Percentiles rank a stretch among this genome's conserved stretches.
These are phyloP conservation scores for Psilocybe cyanescens DNA, from an alignment of 768 basidiomycete genomes.

Conservation along the genomic window DNA sequence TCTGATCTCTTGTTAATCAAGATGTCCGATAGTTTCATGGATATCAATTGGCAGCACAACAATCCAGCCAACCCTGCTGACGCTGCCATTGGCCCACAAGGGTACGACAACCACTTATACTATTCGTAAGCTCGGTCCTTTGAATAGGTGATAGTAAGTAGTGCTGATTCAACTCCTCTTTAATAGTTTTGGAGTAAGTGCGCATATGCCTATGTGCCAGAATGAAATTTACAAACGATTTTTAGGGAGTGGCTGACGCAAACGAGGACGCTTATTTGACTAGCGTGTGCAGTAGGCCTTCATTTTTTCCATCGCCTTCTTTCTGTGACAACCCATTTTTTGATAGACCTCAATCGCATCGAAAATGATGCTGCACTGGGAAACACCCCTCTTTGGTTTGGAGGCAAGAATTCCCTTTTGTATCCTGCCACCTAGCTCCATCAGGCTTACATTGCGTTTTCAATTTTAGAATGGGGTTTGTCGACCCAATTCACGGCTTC, in stretches of 20 bases:
- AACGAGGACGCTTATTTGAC: conserved; percentile 67
- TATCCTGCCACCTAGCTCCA: background rate
- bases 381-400: conserved; percentile 45
- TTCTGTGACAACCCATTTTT: background rate
- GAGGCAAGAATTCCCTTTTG: conserved; percentile 28
- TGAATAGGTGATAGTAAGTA: too few relatives aligned
- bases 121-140: conserved; percentile 48
- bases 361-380: conserved; percentile 34
- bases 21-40: conserved; percentile 66
- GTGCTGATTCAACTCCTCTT: conserved; percentile 36
- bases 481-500: conserved; percentile 67
- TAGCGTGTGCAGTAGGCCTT: conserved; percentile 69
- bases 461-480: conserved; percentile 47
- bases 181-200: conserved; percentile 7
- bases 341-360: conserved; percentile 63
- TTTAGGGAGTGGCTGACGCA: conserved; percentile 70
- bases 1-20: background rate
- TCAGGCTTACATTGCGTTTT: background rate
- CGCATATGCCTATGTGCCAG: background rate
- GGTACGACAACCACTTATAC: conserved; percentile 82
- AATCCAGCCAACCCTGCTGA: conserved; percentile 73
- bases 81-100: conserved; percentile 69
- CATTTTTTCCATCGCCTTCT: background rate
- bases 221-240: background rate
- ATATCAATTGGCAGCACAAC: conserved; percentile 76